Percentiles rank a stretch among this genome's conserved stretches.
Evolutionary conservation across 257 asterid genomes (phyloP).

Genomic region (Agastache rugosa): DNA sequence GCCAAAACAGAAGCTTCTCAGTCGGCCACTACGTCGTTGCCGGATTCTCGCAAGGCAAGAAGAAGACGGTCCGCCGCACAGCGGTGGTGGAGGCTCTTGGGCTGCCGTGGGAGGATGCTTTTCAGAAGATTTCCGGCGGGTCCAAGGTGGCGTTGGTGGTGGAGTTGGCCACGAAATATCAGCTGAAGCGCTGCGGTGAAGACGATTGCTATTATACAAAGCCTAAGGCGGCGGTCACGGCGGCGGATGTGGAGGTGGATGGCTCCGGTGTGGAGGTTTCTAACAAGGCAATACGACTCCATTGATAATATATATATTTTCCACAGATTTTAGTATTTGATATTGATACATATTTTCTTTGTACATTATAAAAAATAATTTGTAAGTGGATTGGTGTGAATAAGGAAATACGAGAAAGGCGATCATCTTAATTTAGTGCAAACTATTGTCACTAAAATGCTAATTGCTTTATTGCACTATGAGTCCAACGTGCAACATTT

Average conservation of each 20-base stretch:
- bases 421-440: too few species aligned
- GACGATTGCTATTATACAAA: neutral
- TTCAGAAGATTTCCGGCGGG: neutral
- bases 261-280: constrained; percentile 23
- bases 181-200: neutral
- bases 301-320: neutral
- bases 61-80: constrained; percentile 18
- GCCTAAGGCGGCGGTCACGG: constrained; percentile 12
- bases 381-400: too few species aligned
- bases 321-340: too few species aligned
- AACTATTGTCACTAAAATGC: too few species aligned
- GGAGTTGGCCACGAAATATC: constrained; percentile 8
- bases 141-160: constrained; percentile 25
- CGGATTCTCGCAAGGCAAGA: neutral
- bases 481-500: too few species aligned
- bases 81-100: constrained; percentile 32
- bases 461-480: too few species aligned
- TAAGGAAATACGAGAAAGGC: too few species aligned
- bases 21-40: constrained; percentile 6
- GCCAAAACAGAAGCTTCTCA: neutral
- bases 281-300: constrained; percentile 10
- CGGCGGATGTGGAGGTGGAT: constrained; percentile 22
- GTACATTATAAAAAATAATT: too few species aligned
- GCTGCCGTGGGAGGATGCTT: constrained; percentile 30
- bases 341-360: too few species aligned